These are phyloP conservation scores for Cercophora newfieldiana DNA, from an alignment of 495 filamentous ascomycete genomes.

Conservation along the genomic window DNA sequence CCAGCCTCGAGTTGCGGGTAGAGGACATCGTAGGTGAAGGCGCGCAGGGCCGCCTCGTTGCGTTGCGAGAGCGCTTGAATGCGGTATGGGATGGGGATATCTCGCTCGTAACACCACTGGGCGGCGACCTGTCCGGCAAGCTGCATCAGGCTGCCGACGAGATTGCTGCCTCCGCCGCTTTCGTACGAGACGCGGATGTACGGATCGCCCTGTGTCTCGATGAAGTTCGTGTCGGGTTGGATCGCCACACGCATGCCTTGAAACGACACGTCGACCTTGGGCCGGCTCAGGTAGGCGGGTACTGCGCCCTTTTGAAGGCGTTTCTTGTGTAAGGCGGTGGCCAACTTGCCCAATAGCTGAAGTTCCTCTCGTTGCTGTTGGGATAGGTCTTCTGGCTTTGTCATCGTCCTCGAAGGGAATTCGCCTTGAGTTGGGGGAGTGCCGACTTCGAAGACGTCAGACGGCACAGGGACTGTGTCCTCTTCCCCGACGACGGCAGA, in stretches of 20 bases:
- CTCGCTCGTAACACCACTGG: constrained; percentile 69
- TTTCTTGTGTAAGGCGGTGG: constrained; percentile 33
- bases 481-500: constrained; percentile 47
- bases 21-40: constrained; percentile 52
- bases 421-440: constrained; percentile 22
- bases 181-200: constrained; percentile 41
- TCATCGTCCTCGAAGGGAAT: constrained; percentile 36
- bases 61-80: constrained; percentile 62
- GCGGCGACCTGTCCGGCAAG: constrained; percentile 72
- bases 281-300: constrained; percentile 36
- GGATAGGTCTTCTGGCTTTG: constrained; percentile 33
- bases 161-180: constrained; percentile 17
- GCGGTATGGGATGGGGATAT: constrained; percentile 78
- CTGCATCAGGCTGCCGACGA: constrained; percentile 65
- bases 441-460: constrained; percentile 36
- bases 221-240: constrained; percentile 15
- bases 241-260: constrained; percentile 23
- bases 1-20: constrained; percentile 55
- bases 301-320: constrained; percentile 42
- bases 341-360: constrained; percentile 36
- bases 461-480: constrained; percentile 7
- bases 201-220: constrained; percentile 38
- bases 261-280: constrained; percentile 37
- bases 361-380: constrained; percentile 35
- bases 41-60: constrained; percentile 37